Conservation (phyloP, 495 filamentous ascomycete species). For the Penicillium antarcticum region DNA sequence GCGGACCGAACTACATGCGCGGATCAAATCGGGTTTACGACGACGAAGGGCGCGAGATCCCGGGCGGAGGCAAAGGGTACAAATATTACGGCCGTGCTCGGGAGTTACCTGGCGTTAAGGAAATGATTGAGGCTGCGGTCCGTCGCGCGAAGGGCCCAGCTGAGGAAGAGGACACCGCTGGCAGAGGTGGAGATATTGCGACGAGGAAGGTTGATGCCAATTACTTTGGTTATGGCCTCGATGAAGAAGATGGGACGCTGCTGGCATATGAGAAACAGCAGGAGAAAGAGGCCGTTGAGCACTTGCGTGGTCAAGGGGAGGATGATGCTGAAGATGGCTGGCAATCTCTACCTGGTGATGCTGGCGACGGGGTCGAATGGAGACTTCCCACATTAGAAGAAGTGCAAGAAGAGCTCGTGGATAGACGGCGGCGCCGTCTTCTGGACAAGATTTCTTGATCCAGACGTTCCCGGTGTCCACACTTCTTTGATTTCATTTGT, state of each 20-base stretch:
- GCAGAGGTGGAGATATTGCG: conserved; percentile 65
- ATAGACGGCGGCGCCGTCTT: conserved; percentile 75
- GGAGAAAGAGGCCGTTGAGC: conserved; percentile 76
- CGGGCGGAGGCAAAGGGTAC: conserved; percentile 86
- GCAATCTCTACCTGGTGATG: conserved; percentile 84
- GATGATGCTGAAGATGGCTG: conserved; percentile 57
- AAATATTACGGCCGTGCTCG: conserved; percentile 87
- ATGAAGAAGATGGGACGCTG: conserved; percentile 87
- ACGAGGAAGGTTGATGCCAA: conserved; percentile 84
- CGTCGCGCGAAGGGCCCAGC: conserved; percentile 53
- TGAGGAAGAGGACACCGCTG: conserved; percentile 55
- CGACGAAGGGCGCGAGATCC: conserved; percentile 87
- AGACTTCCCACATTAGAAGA: conserved; percentile 81
- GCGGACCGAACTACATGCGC: conserved; percentile 98
- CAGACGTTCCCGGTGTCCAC: neutral
- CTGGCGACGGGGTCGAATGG: conserved; percentile 81
- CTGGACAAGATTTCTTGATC: conserved; percentile 71
- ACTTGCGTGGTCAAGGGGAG: conserved; percentile 49
- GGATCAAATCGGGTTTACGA: conserved; percentile 80
- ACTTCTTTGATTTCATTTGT: conserved; percentile 7
- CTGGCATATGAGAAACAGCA: conserved; percentile 78
- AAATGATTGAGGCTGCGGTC: conserved; percentile 83
- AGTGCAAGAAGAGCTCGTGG: conserved; percentile 87
- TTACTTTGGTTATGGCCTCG: conserved; percentile 93
- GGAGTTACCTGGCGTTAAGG: conserved; percentile 93